Evolutionary conservation across 257 asterid species (phyloP), one percentile per base, ranked within the genome.

Genomic region (Perilla frutescens): DNA sequence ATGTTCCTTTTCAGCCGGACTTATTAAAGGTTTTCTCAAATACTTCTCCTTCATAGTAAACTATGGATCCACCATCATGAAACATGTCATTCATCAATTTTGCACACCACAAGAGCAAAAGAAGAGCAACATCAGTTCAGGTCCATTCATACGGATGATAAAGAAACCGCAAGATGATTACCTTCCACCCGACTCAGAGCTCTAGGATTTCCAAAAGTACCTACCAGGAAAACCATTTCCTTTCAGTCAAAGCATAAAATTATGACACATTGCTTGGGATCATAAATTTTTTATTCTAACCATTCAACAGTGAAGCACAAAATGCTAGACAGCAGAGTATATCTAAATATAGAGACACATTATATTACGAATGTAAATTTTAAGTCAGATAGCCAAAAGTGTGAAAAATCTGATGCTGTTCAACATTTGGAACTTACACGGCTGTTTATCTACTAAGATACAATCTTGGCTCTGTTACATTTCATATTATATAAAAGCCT

Each of bases 151-250:
- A 68, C 7, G 53, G 11, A 74, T 14, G 2, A 36, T 8, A 47
- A 62, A 73, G 71, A 73, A 66, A 59, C 48, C 2, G 41, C 50
- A 47, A 73, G 48, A 69, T 39, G 58, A 66, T 76, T 81, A 85
- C 90, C 90, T 79, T 83, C 86, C 62, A 79, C 79, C 36, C 54
- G 64, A 54, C 72, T 73, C 66, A 72, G 66, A 79, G 58, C 80
- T 71, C 39, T 57, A 54, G 26, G 62, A 72, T 60, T 77, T 74
- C 81, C 86, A 59, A 55, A 61, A 60, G 78, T 40, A 82, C 87
- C 89, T 85, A 41, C 37, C 15, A 57, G 6, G 45, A 39, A 77
- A 76, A 70, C 49, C 54, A 68, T 8, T 49, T 32, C 29, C 12
- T 50, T 72, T 73, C 53, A 69, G 76, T 65, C 57, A 76, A 60